Base-by-base conservation (phyloP, 1,284 basidiomycete species). In the Apiotrichum akiyoshidainum region DNA sequence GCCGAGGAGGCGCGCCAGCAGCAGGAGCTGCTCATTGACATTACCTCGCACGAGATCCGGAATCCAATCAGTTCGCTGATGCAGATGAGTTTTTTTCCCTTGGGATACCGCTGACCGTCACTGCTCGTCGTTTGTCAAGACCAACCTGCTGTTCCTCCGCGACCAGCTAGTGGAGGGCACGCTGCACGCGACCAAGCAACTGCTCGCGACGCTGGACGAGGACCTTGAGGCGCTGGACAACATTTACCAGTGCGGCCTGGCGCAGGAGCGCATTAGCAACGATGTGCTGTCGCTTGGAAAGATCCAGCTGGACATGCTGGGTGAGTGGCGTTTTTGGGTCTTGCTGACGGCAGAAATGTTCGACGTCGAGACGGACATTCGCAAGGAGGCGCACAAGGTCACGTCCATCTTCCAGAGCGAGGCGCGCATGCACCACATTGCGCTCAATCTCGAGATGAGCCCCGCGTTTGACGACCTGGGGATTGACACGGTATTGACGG, bases 21-120 rank as follows among this genome's bases (percentile, higher is more conserved):
- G 55, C 74, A 77, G 54, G 75, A 76, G 58, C 63, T 78, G 9
- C 57, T 78, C 39, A 75, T 78, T 54, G 77, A 78, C 55, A 73
- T 78, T 33, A 77, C 74, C 2, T 74, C 72, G 65, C 62, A 61
- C 59, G 77, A 78, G 57, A 72, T 78, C 31, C 68, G 77, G 19
- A 61, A 61, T 52, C 64, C 66, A 26, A 68, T 57, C 50, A 57
- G 52, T 46, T 59, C 42, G 10, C 49, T 57, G 39, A 49, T 64
- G 37, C 58, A 74, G 66, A 31, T 31, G 26, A 31, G 26, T 31
- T 31, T 31, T 31, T 31, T 31, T 4, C 26, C 26, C 4, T 31
- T 31, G 26, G 7, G 26, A 31, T 31, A 7, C 26, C 26, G 26
- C 26, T 31, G 26, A 31, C 26, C 3, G 26, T 31, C 7, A 31